These are phyloP conservation scores for Ensete glaucum DNA, from an alignment of 176 grass and related monocot genomes.

Conservation along the genomic window DNA sequence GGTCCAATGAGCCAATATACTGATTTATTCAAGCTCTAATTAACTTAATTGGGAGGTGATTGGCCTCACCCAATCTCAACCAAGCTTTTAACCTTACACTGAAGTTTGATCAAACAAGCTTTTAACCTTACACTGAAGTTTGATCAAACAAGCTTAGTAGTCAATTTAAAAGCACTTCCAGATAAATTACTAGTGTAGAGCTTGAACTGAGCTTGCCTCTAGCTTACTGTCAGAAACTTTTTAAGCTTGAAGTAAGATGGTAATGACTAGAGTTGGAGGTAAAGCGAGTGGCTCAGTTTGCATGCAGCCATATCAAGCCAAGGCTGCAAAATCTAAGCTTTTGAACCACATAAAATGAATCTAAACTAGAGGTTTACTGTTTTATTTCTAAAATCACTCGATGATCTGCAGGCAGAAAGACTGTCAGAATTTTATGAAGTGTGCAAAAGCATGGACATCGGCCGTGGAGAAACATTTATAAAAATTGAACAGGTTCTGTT, in stretches of 20 bases:
- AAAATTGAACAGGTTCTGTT: constrained; percentile 70
- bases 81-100: not conserved
- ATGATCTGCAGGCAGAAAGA: constrained; percentile 50
- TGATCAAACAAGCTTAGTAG: not conserved
- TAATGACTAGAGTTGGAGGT: not conserved
- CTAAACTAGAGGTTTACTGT: constrained; percentile 8
- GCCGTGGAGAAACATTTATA: constrained; percentile 58
- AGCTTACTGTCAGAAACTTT: not conserved
- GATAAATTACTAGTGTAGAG: not conserved
- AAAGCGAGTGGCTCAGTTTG: too few species aligned
- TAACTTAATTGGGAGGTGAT: not conserved
- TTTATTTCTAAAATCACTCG: not conserved
- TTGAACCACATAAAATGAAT: not conserved
- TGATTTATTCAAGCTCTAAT: not conserved
- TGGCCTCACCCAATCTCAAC: not conserved
- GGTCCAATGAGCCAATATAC: not conserved
- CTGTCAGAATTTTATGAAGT: constrained; percentile 91
- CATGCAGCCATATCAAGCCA: not conserved
- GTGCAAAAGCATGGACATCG: constrained; percentile 78
- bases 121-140: not conserved
- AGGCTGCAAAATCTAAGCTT: not conserved
- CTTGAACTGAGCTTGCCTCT: not conserved
- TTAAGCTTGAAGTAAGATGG: not conserved
- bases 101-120: not conserved
- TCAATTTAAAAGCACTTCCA: not conserved